A percentile compares a stretch with the other conserved stretches of the same genome.
Conservation (phyloP, 2,329 filamentous ascomycete species). For the Claviceps purpurea region DNA sequence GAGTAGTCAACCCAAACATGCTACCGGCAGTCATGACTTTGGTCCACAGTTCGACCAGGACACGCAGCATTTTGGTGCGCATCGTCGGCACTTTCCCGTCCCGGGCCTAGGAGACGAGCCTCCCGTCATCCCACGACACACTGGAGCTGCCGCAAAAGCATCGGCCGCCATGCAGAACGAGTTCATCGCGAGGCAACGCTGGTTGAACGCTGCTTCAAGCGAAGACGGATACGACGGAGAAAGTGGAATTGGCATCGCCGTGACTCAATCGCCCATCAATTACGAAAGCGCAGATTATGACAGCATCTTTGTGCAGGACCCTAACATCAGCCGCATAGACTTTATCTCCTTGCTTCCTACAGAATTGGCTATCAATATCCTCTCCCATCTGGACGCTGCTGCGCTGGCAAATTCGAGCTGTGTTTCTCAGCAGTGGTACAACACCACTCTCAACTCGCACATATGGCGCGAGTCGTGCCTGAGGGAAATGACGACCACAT, state of each 20-base stretch:
- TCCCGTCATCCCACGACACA: conserved; percentile 45
- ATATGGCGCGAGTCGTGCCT: conserved; percentile 53
- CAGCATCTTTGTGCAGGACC: conserved; percentile 19
- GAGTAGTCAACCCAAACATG: conserved; percentile 35
- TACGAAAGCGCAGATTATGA: conserved; percentile 22
- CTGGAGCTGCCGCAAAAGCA: conserved; percentile 47
- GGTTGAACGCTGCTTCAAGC: conserved; percentile 24
- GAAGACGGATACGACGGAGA: conserved; percentile 44
- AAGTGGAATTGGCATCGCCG: conserved; percentile 49
- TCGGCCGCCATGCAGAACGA: conserved; percentile 48
- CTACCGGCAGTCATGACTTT: conserved; percentile 35
- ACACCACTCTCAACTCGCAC: conserved; percentile 36
- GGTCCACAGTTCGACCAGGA: conserved; percentile 31
- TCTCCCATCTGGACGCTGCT: conserved; percentile 40
- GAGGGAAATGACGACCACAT: conserved; percentile 45
- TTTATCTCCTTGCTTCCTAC: conserved; percentile 42
- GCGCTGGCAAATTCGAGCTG: conserved; percentile 34
- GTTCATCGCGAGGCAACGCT: conserved; percentile 25
- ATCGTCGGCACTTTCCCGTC: conserved; percentile 23
- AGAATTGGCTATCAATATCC: conserved; percentile 46
- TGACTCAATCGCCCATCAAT: conserved; percentile 30
- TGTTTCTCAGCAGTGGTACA: conserved; percentile 39
- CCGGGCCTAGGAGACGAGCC: conserved; percentile 40
- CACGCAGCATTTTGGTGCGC: conserved; percentile 11
- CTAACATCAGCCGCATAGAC: conserved; percentile 39